Percentiles rank a stretch among this genome's conserved stretches.
Evolutionary conservation across 805 yeast genomes (phyloP).

Genomic region (Ogataea angusta): DNA sequence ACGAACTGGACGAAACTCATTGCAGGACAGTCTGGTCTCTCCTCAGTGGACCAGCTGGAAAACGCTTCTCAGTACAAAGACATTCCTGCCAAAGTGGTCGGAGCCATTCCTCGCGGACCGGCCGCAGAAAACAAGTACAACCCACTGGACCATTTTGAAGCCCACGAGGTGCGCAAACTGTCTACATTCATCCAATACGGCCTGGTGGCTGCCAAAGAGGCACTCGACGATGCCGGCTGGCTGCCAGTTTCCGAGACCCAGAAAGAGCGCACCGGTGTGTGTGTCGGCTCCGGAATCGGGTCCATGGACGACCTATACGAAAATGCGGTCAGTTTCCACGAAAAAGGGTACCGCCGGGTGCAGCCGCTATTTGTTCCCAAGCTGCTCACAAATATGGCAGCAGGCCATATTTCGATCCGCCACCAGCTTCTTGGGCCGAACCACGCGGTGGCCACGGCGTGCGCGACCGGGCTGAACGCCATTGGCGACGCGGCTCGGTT

Average conservation of each 20-base stretch:
- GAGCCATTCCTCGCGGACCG: constrained; percentile 40
- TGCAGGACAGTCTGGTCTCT: constrained; percentile 52
- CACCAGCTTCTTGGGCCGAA: constrained; percentile 79
- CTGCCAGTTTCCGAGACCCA: constrained; percentile 36
- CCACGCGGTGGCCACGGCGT: constrained; percentile 88
- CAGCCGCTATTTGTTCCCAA: constrained; percentile 87
- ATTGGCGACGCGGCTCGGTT: constrained; percentile 90
- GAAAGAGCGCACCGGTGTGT: constrained; percentile 55
- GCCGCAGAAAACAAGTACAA: constrained; percentile 48
- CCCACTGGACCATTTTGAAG: constrained; percentile 45
- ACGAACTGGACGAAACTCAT: constrained; percentile 54
- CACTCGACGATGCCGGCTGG: constrained; percentile 66
- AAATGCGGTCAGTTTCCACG: constrained; percentile 50
- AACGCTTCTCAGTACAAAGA: constrained; percentile 45
- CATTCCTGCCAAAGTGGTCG: constrained; percentile 1
- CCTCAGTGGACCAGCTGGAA: constrained; percentile 47
- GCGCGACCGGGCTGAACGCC: constrained; percentile 94
- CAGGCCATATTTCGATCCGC: constrained; percentile 82
- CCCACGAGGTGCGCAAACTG: constrained; percentile 52
- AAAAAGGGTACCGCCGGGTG: constrained; percentile 59
- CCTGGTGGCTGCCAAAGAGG: constrained; percentile 71
- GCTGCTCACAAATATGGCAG: constrained; percentile 87
- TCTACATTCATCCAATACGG: constrained; percentile 80
- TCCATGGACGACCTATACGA: constrained; percentile 71
- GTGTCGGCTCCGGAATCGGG: constrained; percentile 94